A percentile compares a stretch with the other conserved stretches of the same genome.
Conservation (phyloP, 768 basidiomycete genomes). For the Stropharia rugosoannulata region DNA sequence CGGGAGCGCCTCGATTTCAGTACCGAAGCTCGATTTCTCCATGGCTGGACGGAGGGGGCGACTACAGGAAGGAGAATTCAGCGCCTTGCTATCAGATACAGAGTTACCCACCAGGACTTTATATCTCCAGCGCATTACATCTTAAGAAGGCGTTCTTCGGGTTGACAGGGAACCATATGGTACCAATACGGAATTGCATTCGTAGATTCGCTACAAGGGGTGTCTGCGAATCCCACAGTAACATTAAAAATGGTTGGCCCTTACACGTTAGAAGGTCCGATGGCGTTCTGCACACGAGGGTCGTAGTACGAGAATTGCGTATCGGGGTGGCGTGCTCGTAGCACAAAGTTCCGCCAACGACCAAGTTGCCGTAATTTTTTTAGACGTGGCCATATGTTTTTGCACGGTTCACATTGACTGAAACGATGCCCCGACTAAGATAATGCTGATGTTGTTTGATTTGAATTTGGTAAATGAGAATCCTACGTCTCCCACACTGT, state of each 20-base stretch:
- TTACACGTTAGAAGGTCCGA: not conserved
- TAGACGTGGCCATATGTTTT: not conserved
- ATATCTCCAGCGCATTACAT: not conserved
- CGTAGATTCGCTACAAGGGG: not conserved
- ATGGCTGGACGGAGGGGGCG: not conserved
- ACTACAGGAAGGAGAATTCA: not conserved
- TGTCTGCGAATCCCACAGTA: conserved; percentile 4
- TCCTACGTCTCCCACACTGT: too few species aligned
- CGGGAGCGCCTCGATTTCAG: not conserved
- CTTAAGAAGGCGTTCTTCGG: not conserved
- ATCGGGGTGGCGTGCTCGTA: conserved; percentile 3
- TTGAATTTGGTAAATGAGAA: too few species aligned
- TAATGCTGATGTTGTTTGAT: too few species aligned
- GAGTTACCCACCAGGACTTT: not conserved
- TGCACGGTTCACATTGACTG: too few species aligned
- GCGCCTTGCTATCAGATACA: not conserved
- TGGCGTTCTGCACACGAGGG: not conserved
- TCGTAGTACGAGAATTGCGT: not conserved
- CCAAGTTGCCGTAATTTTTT: too few species aligned
- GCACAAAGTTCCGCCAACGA: conserved; percentile 1
- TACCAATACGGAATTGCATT: not conserved
- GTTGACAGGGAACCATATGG: not conserved
- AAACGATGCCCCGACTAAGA: too few species aligned
- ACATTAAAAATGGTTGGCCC: not conserved
- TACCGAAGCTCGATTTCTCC: not conserved